Evolutionary conservation across 2,329 filamentous ascomycete genomes (phyloP).

Genomic region (Mycosphaerella sp.): DNA sequence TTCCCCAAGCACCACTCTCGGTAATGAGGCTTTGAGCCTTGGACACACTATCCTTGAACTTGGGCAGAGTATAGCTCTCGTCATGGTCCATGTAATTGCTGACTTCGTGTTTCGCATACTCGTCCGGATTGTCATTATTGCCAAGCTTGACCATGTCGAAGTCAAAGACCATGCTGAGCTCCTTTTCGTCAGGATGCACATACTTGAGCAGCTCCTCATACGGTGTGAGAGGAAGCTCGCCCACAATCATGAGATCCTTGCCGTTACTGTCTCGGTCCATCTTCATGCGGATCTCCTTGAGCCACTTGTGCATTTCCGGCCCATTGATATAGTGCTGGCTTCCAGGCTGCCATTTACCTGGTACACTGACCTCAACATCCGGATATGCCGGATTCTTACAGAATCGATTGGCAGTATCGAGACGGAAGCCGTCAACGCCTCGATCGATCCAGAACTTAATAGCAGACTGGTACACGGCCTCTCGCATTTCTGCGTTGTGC

Average conservation of each 20-base stretch:
- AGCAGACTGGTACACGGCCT: conserved; percentile 59
- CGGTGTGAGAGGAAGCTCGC: conserved; percentile 46
- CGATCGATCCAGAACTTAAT: conserved; percentile 64
- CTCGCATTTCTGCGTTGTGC: conserved; percentile 62
- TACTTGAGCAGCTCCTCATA: conserved; percentile 47
- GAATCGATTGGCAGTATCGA: conserved; percentile 27
- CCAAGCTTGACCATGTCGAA: conserved; percentile 56
- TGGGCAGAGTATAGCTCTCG: conserved; percentile 25
- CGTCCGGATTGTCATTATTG: conserved; percentile 24
- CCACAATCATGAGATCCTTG: conserved; percentile 43
- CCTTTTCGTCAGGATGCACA: conserved; percentile 48
- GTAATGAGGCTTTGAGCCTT: conserved; percentile 44
- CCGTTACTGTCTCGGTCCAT: conserved; percentile 24
- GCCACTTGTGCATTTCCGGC: conserved; percentile 43
- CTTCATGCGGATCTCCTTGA: conserved; percentile 37
- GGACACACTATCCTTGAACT: conserved; percentile 19
- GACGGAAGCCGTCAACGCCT: conserved; percentile 50
- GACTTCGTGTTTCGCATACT: conserved; percentile 23
- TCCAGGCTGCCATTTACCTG: conserved; percentile 22
- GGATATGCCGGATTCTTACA: conserved; percentile 25
- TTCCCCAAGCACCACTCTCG: conserved; percentile 57
- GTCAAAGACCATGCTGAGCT: conserved; percentile 67
- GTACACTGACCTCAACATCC: conserved; percentile 18
- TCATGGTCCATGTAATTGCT: conserved; percentile 27
- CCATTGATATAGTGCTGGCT: conserved; percentile 29